These are phyloP conservation scores for Monilinia fructigena DNA, from an alignment of 2,329 filamentous ascomycete genomes.

Conservation along the genomic window DNA sequence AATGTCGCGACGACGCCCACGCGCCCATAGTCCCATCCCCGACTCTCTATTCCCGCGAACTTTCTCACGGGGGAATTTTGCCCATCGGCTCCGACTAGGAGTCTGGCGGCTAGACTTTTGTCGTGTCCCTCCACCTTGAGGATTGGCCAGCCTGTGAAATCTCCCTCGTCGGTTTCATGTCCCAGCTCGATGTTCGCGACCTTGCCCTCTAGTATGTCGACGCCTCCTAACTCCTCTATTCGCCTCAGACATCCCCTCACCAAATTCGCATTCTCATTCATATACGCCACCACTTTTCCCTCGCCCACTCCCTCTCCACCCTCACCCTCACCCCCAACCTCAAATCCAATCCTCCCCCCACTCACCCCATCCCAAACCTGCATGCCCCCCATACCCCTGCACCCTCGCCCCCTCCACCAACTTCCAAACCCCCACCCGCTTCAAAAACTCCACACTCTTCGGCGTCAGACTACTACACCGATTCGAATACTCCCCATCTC, in stretches of 20 bases:
- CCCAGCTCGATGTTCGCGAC: slow-evolving; percentile 81
- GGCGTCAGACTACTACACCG: slow-evolving; percentile 94
- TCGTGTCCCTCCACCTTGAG: slow-evolving; percentile 66
- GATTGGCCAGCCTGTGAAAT: slow-evolving; percentile 85
- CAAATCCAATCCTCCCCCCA: slow-evolving; percentile 84
- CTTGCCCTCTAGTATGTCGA: slow-evolving; percentile 71
- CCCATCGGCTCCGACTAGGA: slow-evolving; percentile 90
- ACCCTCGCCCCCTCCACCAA: slow-evolving; percentile 71
- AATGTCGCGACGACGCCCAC: slow-evolving; percentile 92
- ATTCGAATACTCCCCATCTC: slow-evolving; percentile 76
- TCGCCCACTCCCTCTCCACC: neutral
- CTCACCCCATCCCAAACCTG: slow-evolving; percentile 97
- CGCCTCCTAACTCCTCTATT: slow-evolving; percentile 65
- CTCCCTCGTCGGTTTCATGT: slow-evolving; percentile 62
- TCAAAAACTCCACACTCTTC: slow-evolving; percentile 77
- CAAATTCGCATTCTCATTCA: slow-evolving; percentile 93
- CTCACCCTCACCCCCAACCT: slow-evolving; percentile 46
- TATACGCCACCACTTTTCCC: slow-evolving; percentile 74
- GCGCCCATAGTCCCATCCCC: slow-evolving; percentile 90
- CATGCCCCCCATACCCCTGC: slow-evolving; percentile 92
- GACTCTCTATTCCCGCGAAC: slow-evolving; percentile 81
- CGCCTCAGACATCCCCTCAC: slow-evolving; percentile 73
- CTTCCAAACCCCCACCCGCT: slow-evolving; percentile 80
- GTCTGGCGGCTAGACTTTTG: slow-evolving; percentile 68
- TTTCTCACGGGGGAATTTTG: slow-evolving; percentile 89